phyloP scores from a whole-genome alignment of 1,284 basidiomycete genomes.

The Violaceomyces palustris region DNA sequence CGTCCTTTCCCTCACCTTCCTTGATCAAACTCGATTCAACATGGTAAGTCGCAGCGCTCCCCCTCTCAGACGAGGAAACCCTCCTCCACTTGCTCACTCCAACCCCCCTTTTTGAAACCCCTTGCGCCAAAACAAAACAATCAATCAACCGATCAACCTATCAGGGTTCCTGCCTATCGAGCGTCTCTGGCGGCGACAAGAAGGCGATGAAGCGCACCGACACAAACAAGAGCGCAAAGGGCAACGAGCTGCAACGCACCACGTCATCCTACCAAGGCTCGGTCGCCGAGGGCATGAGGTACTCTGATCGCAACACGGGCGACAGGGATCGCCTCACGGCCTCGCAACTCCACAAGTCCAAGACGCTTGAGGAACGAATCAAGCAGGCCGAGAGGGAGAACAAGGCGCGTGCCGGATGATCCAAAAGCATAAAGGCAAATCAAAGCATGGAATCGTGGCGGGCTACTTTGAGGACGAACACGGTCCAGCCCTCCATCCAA shows the following conservation, averaged over 20 bases:
- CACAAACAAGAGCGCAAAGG: constrained; percentile 44
- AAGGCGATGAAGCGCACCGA: constrained; percentile 52
- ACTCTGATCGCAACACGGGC: constrained; percentile 43
- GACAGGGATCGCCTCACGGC: constrained; percentile 47
- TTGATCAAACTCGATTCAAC: constrained; percentile 1
- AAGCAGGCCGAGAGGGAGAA: constrained; percentile 48
- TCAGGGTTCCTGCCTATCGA: constrained; percentile 42
- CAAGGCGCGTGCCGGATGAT: too few relatives aligned
- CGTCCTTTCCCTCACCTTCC: background rate
- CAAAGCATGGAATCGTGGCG: too few relatives aligned
- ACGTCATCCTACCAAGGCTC: constrained; percentile 52
- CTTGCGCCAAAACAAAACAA: background rate
- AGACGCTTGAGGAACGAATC: constrained; percentile 51
- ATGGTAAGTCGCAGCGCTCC: constrained; percentile 10
- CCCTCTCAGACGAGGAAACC: too few relatives aligned
- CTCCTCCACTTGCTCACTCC: background rate
- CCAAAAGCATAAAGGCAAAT: too few relatives aligned
- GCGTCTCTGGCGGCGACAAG: constrained; percentile 29
- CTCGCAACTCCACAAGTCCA: constrained; percentile 50
- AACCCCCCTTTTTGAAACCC: background rate
- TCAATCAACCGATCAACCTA: background rate
- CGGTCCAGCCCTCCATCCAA: too few relatives aligned
- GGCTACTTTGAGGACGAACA: too few relatives aligned
- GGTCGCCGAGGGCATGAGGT: constrained; percentile 49
- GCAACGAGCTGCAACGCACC: constrained; percentile 49